Evolutionary conservation across 768 basidiomycete genomes (phyloP).

Genomic region (Paxillus rubicundulus): DNA sequence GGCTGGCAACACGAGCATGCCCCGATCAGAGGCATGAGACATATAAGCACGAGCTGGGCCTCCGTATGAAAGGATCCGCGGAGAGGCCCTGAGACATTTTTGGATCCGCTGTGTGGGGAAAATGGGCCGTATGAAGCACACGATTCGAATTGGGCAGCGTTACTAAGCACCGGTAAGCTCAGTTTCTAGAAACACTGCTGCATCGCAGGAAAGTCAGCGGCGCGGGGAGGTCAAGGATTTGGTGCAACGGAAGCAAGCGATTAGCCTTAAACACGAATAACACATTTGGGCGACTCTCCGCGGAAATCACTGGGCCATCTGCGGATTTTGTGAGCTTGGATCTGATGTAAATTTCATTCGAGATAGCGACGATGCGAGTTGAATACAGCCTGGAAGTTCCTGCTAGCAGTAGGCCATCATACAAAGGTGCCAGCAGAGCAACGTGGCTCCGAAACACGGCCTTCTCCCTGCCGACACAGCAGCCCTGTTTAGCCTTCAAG

Average conservation of each 20-base stretch:
- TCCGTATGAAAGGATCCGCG: conserved; percentile 28
- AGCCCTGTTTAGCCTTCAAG: too few relatives aligned
- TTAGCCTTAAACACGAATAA: conserved; percentile 22
- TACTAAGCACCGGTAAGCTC: too few relatives aligned
- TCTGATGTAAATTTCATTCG: conserved; percentile 17
- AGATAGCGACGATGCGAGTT: conserved; percentile 9
- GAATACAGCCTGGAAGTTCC: not conserved
- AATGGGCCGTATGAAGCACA: conserved; percentile 10
- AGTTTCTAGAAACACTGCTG: conserved; percentile 9
- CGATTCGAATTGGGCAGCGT: too few relatives aligned
- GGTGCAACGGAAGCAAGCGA: conserved; percentile 19
- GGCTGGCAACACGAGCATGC: conserved; percentile 5
- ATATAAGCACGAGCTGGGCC: conserved; percentile 23
- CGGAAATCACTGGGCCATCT: conserved; percentile 31
- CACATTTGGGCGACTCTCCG: conserved; percentile 24
- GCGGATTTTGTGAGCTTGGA: conserved; percentile 25
- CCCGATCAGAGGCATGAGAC: conserved; percentile 18
- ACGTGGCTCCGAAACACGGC: not conserved
- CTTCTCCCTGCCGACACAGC: not conserved
- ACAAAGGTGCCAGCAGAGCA: not conserved
- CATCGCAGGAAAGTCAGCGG: conserved; percentile 17
- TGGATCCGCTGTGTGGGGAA: conserved; percentile 30
- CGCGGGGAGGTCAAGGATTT: conserved; percentile 10
- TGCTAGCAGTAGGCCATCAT: too few relatives aligned
- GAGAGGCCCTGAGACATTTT: conserved; percentile 27